These are phyloP conservation scores for Monilinia laxa DNA, from an alignment of 2,329 filamentous ascomycete species.

Conservation along the genomic window DNA sequence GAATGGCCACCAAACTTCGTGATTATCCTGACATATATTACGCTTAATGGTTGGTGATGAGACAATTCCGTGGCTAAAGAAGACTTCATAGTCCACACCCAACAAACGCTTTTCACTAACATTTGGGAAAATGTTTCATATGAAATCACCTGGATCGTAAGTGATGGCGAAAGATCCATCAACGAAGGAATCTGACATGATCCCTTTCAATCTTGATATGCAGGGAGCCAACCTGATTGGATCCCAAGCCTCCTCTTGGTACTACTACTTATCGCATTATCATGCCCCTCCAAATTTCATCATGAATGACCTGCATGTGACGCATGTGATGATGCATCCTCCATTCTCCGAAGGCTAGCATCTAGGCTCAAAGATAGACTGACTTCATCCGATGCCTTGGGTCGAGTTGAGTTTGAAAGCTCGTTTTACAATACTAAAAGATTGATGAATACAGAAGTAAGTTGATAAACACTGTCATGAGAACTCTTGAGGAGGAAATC, in stretches of 20 bases:
- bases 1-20: background rate
- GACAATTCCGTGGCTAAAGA: background rate
- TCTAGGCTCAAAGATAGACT: background rate
- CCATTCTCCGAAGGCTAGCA: background rate
- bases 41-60: background rate
- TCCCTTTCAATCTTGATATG: background rate
- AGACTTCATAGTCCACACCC: too few relatives aligned
- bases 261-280: background rate
- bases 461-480: too few relatives aligned
- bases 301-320: background rate
- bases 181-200: background rate
- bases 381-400: background rate
- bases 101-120: background rate
- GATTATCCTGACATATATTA: background rate
- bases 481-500: background rate
- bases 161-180: background rate
- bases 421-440: background rate
- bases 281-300: background rate
- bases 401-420: background rate
- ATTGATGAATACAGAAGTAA: too few relatives aligned
- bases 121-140: background rate
- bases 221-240: background rate
- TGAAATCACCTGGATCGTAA: background rate
- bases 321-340: conserved; percentile 1
- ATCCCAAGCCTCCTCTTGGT: background rate